Base-by-base conservation (phyloP, 139 green algal genomes). In the Chlorella sp. region DNA sequence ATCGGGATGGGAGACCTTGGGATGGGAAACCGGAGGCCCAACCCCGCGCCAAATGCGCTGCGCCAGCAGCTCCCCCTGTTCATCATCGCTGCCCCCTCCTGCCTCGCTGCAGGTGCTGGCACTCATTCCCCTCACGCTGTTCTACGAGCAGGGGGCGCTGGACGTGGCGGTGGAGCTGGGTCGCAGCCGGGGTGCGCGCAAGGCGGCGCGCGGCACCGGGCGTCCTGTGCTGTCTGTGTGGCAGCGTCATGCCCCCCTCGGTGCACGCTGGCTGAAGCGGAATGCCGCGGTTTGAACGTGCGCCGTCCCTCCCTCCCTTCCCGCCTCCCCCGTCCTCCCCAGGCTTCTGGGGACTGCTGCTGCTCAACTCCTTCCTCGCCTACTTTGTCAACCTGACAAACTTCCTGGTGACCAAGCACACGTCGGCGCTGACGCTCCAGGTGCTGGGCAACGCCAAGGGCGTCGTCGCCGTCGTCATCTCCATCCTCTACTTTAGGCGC, bases 381-480 rank as follows among this genome's bases (percentile, higher is more conserved):
- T 99, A 97, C 85, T 92, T 96, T 58, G 92, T 97, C 66, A 99
- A 99, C 86, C 88, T 99, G 31, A 95, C 90, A 42, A 99, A 99
- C 87, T 98, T 99, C 82, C 71, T 98, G 75, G 94, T 99, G 33
- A 99, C 95, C 19, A 97, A 96, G 82, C 90, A 96, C 86, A 99
- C 95, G 5, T 93, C 82, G 46, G 88, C 95, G 6, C 86, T 99
- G 21, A 98, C 95, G 17, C 86, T 98, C 41, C 88, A 95, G 88
- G 94, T 98, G 55, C 88, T 98, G n/a, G 95, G 95, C 63, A 98
- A 98, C 81, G 91, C 89, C 62, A 98, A 98, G 87, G 94, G 95
- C 7, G 93, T 98, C 8, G 90, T 98, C 43, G 95, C 95, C 21
- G 90, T 91, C 5, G 83, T 86, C 6, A 79, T 98, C 8, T 95